Percentiles rank a stretch among this genome's conserved stretches.
phyloP scores from a whole-genome alignment of 2,329 filamentous ascomycete species.

The Colletotrichum euphorbiae region DNA sequence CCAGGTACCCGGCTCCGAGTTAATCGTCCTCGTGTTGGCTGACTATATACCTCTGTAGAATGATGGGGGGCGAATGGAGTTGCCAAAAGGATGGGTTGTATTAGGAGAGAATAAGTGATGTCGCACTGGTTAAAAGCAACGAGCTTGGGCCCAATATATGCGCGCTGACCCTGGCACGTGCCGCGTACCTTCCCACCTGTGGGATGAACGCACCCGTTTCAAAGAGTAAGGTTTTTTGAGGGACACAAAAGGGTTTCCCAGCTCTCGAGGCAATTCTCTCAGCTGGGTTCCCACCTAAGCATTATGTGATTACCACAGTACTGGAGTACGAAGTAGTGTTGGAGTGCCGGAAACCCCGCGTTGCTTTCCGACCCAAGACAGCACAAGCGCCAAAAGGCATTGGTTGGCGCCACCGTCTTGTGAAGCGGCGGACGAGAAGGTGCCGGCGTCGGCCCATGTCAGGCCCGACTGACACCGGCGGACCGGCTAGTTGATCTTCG shows the following conservation, averaged over 20 bases:
- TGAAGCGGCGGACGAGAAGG: not conserved
- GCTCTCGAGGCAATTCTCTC: not conserved
- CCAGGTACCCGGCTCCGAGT: not conserved
- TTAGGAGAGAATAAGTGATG: no score
- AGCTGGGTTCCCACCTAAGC: not conserved
- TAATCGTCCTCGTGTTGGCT: not conserved
- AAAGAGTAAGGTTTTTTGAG: not conserved
- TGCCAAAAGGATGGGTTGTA: no score
- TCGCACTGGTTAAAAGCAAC: no score
- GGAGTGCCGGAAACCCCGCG: not conserved
- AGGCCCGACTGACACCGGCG: no score
- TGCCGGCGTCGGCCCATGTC: no score
- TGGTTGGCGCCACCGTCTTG: not conserved
- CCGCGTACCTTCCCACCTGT: no score
- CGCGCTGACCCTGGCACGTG: no score
- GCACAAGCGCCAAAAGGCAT: not conserved
- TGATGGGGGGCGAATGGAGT: no score
- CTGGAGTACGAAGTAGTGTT: no score
- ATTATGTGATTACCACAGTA: not conserved
- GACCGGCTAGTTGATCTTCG: no score
- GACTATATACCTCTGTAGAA: not conserved
- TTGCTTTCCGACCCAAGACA: not conserved
- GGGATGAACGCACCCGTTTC: slow-evolving; percentile 21
- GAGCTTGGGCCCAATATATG: no score
- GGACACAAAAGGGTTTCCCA: not conserved